These are phyloP conservation scores for Oenanthe javanica DNA, from an alignment of 140 eudicot genomes.

Conservation along the genomic window DNA sequence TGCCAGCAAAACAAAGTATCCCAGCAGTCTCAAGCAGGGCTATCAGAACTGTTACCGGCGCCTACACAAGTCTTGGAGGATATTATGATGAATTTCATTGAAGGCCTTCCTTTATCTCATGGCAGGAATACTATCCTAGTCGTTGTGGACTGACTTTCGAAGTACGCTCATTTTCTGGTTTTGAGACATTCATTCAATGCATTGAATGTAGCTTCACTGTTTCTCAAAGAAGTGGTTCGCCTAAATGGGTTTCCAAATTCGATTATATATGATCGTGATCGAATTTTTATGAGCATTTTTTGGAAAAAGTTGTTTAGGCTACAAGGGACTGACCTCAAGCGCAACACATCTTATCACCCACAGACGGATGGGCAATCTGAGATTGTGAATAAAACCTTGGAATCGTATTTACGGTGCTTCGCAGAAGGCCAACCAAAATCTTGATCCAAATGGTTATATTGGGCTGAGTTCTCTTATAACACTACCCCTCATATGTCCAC, in stretches of 20 bases:
- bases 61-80: background rate
- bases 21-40: background rate
- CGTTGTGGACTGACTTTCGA: background rate
- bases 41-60: background rate
- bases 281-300: background rate
- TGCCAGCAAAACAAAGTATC: too few species aligned
- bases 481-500: background rate
- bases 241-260: background rate
- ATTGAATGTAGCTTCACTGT: background rate
- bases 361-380: background rate
- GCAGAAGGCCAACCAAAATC: background rate
- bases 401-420: background rate
- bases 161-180: background rate
- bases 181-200: slow-evolving; percentile 5
- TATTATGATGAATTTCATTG: background rate
- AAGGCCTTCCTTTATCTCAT: background rate
- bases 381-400: background rate
- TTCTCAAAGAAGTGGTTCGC: background rate
- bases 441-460: background rate
- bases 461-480: background rate
- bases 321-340: background rate
- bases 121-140: background rate
- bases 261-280: background rate
- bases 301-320: background rate
- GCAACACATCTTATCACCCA: background rate